Evolutionary conservation across 2,329 filamentous ascomycete genomes (phyloP), one percentile per base, ranked within the genome.

Genomic region (Fusarium floridanum): DNA sequence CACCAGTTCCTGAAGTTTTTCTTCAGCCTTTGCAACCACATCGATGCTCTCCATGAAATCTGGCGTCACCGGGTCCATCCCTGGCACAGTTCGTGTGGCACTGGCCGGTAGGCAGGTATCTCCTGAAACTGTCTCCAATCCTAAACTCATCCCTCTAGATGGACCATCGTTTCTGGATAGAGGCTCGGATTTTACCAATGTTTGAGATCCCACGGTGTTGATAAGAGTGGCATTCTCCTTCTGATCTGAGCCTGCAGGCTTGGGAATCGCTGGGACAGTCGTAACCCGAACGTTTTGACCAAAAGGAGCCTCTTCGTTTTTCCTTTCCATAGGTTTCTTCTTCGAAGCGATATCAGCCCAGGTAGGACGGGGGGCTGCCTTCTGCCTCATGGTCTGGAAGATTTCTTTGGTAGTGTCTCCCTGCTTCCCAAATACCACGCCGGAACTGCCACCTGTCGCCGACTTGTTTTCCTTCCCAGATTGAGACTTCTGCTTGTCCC

Each of bases 361-460:
- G 11, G 59, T 67, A 7, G 32, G 22, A 4, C 27, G 27, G n/a
- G 59, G 39, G 5, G 64, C 43, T 14, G 70, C 70, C 36, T 71
- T 61, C 48, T 81, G 79, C 9, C 57, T 57, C 79, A 81, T 79
- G 6, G 76, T 79, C 16, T 62, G 36, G 27, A 66, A 73, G 6
- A 76, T 11, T 5, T 64, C 43, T 34, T 57, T 79, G 14, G 55
- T 43, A 2, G 29, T 56, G 5, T 70, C 67, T 2, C 57, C 57
- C 14, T 12, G 24, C 32, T 74, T 72, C 16, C 67, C 53, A 36
- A 79, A 77, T 5, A 50, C 16, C n/a, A 67, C 55, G 11, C 62
- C 61, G 4, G 72, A 22, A 39, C 66, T 53, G 29, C 62, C 27
- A 24, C 22, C 16, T 12, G 45, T n/a, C 8, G 8, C 17, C 5